Base-by-base conservation (phyloP, 1,284 basidiomycete species). In the Trametes versicolor region DNA sequence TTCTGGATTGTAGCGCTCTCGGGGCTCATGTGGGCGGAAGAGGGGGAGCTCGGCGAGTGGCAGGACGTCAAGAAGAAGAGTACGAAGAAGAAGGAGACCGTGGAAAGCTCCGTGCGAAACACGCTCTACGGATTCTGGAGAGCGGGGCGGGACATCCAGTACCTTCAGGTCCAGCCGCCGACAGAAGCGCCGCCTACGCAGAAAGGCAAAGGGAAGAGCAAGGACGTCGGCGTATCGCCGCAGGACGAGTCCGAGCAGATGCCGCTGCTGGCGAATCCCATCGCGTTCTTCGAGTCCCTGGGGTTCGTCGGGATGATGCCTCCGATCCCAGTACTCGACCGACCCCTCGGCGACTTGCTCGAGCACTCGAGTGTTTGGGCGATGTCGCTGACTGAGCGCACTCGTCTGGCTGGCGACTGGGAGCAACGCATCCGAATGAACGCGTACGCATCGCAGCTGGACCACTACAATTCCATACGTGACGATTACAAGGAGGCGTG, bases 121-220 rank as follows among this genome's bases (percentile, higher is more conserved):
- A 72, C 71, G 8, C 21, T 71, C 5, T 87, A 87, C 67, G 79
- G 78, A 0, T 84, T 82, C 62, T 88, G 86, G 86, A 75, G 75
- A 55, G 69, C 73, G 4, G 77, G 76, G 19, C 60, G 70, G 0
- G 71, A 72, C 32, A 36, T 72, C 9, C 34, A 60, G 25, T 71
- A 65, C 53, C 61, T 72, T 2, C 57, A 58, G 39, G 27, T 39
- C n/a, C 37, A 45, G 37, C 51, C 39, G n/a, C 32, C 34, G 5
- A 9, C n/a, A 45, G 2, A 29, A n/a, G 21, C 10, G 49, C 49
- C 2, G 23, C 47, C 1, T 32, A 13, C 2, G 23, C 25, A 43
- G 15, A 41, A 55, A 5, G 36, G 36, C 5, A 39, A 39, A 45
- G 49, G 64, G 63, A 54, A 48, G 25, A 63, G 53, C 2, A 69